Evolutionary conservation across 768 basidiomycete genomes (phyloP), one percentile per base, ranked within the genome.

Genomic region (Glaciozyma antarctica): DNA sequence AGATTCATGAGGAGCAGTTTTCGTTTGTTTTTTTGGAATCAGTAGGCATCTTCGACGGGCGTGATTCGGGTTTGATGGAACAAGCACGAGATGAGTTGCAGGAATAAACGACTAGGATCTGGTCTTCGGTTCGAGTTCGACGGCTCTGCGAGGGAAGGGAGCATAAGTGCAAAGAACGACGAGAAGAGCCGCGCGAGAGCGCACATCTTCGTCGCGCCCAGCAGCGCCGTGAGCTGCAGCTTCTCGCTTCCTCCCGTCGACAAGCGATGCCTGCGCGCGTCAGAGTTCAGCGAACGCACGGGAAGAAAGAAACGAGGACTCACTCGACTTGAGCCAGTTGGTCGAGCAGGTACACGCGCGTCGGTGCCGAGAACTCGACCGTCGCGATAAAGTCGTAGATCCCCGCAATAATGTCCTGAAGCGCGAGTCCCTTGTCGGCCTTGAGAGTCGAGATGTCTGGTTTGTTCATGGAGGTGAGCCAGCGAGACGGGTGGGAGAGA

Each of bases 291-390:
- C 38, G 64, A 26, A 13, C 21, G 15, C 49, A 63, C 28, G 52
- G 38, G 34, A 7, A 61, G 43, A 13, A 48, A n/a, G 43, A 21
- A 59, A 6, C 47, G 12, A 30, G 24, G 22, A 51, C 89, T 75
- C 76, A 97, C 93, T 99, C 95, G 61, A 85, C 88, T n/a, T 86
- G 87, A n/a, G 93, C 92, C 26, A 99, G 77, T 69, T 91, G 85
- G 75, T 98, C 95, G 26, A 99, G 78, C 12, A 99, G 80, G 74
- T 95, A 98, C 43, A 93, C 84, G 54, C 90, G 81, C n/a, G 88
- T 87, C 61, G 88, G 83, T 12, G 87, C 82, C 67, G 90, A 87
- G 69, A 97, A 81, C 55, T 93, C 90, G 60, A 98, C 82, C 0
- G 85, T 86, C 72, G 89, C 85, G 16, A 91, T 78, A 73, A 89